Conservation (phyloP, 148 eudicot genomes). For the Vaccinium myrtillus region DNA sequence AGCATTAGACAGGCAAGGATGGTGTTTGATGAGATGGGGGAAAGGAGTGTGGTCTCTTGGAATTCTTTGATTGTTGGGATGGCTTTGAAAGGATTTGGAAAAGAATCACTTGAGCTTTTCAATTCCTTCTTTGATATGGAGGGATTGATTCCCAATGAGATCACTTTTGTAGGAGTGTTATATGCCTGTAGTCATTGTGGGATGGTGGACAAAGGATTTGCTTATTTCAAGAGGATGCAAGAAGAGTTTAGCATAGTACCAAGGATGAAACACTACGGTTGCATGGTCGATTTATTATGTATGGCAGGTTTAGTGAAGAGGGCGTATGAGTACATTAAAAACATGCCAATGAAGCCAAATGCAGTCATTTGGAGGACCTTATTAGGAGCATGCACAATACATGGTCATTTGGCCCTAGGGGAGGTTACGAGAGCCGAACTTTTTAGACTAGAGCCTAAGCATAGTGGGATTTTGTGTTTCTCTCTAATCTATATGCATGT, state of each 20-base stretch:
- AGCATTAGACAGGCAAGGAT: conserved; percentile 46
- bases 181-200: conserved; percentile 89
- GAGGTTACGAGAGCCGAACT: conserved; percentile 56
- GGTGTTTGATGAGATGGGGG: conserved; percentile 50
- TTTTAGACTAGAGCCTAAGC: conserved; percentile 61
- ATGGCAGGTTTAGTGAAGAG: conserved; percentile 60
- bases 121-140: conserved; percentile 40
- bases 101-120: conserved; percentile 54
- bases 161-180: conserved; percentile 71
- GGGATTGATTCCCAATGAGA: conserved; percentile 52
- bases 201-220: conserved; percentile 37
- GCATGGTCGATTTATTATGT: conserved; percentile 72
- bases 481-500: conserved; percentile 77
- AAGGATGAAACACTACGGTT: conserved; percentile 71
- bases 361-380: conserved; percentile 74
- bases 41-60: conserved; percentile 66
- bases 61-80: conserved; percentile 66
- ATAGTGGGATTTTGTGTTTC: conserved; percentile 79
- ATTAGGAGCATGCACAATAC: conserved; percentile 62
- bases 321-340: conserved; percentile 58
- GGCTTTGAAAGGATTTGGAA: conserved; percentile 61
- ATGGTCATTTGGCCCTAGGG: conserved; percentile 46
- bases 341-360: conserved; percentile 64
- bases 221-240: conserved; percentile 15
- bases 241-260: conserved; percentile 30